Evolutionary conservation across 768 basidiomycete genomes (phyloP).

Genomic region (Termitomyces sp.): DNA sequence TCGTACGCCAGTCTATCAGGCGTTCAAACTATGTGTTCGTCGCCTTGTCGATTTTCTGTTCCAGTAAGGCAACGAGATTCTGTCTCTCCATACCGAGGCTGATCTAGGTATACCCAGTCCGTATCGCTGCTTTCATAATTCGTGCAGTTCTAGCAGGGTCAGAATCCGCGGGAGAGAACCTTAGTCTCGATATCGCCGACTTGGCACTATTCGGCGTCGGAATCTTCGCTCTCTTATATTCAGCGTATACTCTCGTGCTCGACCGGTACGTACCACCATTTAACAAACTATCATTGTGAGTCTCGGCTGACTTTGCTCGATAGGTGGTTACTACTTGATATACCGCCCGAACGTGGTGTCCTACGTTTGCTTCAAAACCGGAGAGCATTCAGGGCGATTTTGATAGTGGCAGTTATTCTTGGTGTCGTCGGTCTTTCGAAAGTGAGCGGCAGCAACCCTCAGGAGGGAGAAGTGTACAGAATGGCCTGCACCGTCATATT

Average conservation of each 20-base stretch:
- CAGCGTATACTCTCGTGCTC: constrained; percentile 35
- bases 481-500: constrained; percentile 32
- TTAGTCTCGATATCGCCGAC: constrained; percentile 31
- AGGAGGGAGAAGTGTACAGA: constrained; percentile 20
- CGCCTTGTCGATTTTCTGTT: constrained; percentile 31
- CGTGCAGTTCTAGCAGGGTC: constrained; percentile 31
- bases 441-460: constrained; percentile 11
- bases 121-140: constrained; percentile 33
- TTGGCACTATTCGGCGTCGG: constrained; percentile 35
- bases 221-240: constrained; percentile 38
- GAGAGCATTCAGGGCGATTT: constrained; percentile 23
- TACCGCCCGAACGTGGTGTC: constrained; percentile 5
- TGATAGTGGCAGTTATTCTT: constrained; percentile 26
- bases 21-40: constrained; percentile 29
- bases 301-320: background rate
- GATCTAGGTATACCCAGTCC: constrained; percentile 26
- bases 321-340: constrained; percentile 18
- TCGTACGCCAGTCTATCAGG: constrained; percentile 23
- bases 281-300: background rate
- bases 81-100: background rate
- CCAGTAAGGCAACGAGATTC: constrained; percentile 22
- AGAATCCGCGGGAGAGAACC: constrained; percentile 24
- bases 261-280: constrained; percentile 29
- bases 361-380: constrained; percentile 25
- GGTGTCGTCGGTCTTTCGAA: constrained; percentile 27